A percentile compares a stretch with the other conserved stretches of the same genome.
phyloP scores from a whole-genome alignment of 2,329 filamentous ascomycete species.

The Colletotrichum shisoi region DNA sequence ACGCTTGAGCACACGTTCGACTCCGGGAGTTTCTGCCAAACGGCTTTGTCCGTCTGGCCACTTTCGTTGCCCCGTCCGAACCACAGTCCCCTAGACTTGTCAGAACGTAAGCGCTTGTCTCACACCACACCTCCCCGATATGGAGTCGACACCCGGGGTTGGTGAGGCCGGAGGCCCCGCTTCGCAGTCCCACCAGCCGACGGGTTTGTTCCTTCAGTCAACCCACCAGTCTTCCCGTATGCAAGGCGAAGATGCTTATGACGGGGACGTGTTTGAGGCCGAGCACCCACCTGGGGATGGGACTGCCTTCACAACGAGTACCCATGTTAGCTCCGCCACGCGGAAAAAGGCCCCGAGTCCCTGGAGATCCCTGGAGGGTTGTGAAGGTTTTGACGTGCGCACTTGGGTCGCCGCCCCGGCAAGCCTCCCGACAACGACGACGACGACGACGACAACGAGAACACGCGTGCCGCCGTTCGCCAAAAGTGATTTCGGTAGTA shows the following conservation, averaged over 20 bases:
- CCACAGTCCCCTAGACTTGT: conserved; percentile 1
- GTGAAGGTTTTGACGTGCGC: conserved; percentile 34
- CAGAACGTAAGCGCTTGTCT: conserved; percentile 14
- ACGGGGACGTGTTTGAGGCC: background rate
- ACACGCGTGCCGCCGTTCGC: background rate
- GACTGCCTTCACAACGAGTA: conserved; percentile 1
- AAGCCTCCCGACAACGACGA: conserved; percentile 3
- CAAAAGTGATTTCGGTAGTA: background rate
- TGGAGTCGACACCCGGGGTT: conserved; percentile 3
- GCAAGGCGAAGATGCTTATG: conserved; percentile 8
- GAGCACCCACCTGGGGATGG: conserved; percentile 12
- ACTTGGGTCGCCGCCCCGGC: conserved; percentile 30
- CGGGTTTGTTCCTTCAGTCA: background rate
- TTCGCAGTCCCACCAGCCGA: conserved; percentile 5
- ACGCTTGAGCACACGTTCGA: background rate
- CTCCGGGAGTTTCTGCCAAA: background rate
- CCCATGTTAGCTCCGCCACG: conserved; percentile 21
- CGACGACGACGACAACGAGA: no score
- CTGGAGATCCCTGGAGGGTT: conserved; percentile 23
- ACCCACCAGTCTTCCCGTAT: background rate
- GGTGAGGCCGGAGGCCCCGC: background rate
- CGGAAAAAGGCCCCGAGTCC: conserved; percentile 13
- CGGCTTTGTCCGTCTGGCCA: background rate
- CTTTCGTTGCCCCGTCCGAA: conserved; percentile 8
- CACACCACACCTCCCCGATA: conserved; percentile 17